Conservation (phyloP, 73 alveolate genomes). For the Loxodes magnus region DNA sequence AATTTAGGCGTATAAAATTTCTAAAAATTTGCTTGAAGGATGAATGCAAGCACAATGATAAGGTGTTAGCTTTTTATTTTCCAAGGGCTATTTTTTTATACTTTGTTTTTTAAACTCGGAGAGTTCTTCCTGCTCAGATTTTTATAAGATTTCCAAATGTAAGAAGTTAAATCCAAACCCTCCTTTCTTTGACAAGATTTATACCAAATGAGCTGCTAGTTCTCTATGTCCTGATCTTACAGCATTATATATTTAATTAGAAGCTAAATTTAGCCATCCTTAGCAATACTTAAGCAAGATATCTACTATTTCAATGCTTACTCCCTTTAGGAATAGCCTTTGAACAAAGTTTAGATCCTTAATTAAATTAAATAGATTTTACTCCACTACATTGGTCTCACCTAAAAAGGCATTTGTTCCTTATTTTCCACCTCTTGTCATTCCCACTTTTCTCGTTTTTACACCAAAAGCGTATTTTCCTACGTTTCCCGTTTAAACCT, state of each 20-base stretch:
- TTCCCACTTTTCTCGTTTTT: conserved; percentile 68
- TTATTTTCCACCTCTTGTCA: conserved; percentile 88
- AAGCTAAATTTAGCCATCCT: conserved; percentile 25
- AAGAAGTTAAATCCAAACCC: conserved; percentile 87
- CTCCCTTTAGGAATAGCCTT: conserved; percentile 31
- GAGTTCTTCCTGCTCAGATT: conserved; percentile 36
- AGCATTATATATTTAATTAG: conserved; percentile 42
- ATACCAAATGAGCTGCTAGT: conserved; percentile 54
- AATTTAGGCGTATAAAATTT: conserved; percentile 44
- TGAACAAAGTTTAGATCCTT: conserved; percentile 20
- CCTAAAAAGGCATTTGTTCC: conserved; percentile 94
- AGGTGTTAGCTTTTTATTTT: conserved; percentile 78
- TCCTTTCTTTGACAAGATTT: conserved; percentile 42
- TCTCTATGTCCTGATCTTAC: conserved; percentile 76
- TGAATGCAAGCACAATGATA: conserved; percentile 90
- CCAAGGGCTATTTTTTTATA: conserved; percentile 71
- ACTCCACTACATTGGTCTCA: conserved; percentile 35
- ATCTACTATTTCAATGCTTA: conserved; percentile 46
- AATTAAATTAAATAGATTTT: conserved; percentile 14
- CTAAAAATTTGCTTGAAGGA: conserved; percentile 64
- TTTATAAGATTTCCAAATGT: conserved; percentile 68
- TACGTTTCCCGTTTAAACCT: conserved; percentile 77
- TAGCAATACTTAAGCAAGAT: conserved; percentile 39
- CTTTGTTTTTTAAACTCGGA: conserved; percentile 37
- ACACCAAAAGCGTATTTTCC: conserved; percentile 75